These are phyloP conservation scores for Naegleria fowleri DNA, from an alignment of 208 protist species.

Conservation along the genomic window DNA sequence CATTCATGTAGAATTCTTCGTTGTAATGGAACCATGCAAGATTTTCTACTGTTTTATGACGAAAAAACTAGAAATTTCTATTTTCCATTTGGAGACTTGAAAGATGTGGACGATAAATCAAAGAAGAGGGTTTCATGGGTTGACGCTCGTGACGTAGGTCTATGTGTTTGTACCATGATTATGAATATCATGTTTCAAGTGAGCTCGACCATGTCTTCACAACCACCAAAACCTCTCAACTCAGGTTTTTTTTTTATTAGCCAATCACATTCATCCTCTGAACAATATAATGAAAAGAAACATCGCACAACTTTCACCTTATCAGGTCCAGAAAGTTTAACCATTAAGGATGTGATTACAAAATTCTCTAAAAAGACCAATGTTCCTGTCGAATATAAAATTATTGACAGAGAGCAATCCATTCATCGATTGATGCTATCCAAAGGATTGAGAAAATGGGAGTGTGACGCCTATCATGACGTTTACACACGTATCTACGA, in stretches of 20 bases:
- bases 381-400: not conserved
- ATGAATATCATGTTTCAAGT: not conserved
- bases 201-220: not conserved
- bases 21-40: not conserved
- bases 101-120: not conserved
- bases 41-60: not conserved
- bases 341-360: not conserved
- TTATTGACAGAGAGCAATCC: not conserved
- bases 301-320: not conserved
- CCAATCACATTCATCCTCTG: not conserved
- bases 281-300: not conserved
- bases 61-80: slow-evolving; percentile 2
- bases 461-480: not conserved
- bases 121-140: not conserved
- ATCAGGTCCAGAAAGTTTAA: not conserved
- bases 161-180: not conserved
- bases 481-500: not conserved
- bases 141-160: not conserved
- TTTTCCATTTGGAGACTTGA: not conserved
- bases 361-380: not conserved
- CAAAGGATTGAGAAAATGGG: not conserved
- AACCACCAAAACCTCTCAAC: not conserved
- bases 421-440: not conserved
- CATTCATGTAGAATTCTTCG: not conserved
- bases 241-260: not conserved